Evolutionary conservation across 192 early-diverging fungal species (phyloP).

Genomic region (Rhizophlyctis rosea): DNA sequence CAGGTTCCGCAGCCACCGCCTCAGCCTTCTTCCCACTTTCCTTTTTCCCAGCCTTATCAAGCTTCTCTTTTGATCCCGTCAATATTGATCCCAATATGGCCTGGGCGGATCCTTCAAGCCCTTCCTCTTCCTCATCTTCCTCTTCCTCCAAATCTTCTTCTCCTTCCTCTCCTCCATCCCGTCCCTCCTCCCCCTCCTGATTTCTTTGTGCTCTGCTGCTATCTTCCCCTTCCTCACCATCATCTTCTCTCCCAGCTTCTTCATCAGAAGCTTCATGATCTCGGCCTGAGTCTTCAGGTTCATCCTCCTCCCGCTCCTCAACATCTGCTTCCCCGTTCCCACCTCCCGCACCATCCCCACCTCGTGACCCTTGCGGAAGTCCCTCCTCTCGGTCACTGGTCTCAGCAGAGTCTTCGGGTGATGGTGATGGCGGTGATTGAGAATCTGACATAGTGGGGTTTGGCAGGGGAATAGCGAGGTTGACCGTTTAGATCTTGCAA

Average conservation of each 20-base stretch:
- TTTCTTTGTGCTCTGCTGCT: background rate
- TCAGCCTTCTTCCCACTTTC: background rate
- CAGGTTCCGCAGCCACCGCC: background rate
- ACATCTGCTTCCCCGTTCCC: background rate
- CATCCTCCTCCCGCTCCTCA: background rate
- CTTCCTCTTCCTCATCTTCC: slow-evolving; percentile 22
- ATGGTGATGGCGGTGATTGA: no score
- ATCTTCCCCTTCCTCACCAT: background rate
- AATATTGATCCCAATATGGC: slow-evolving; percentile 32
- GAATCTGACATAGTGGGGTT: no score
- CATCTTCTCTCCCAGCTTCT: background rate
- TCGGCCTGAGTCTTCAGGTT: background rate
- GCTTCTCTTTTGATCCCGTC: slow-evolving; percentile 2
- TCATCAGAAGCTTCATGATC: background rate
- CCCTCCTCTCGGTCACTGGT: no score
- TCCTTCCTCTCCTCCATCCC: slow-evolving; percentile 7
- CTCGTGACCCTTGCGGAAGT: no score
- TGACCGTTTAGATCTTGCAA: no score
- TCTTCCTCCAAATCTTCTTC: slow-evolving; percentile 17
- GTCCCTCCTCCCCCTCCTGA: slow-evolving; percentile 11
- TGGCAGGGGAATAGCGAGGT: no score
- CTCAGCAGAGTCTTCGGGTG: no score
- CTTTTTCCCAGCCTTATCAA: background rate
- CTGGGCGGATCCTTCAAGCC: slow-evolving; percentile 21
- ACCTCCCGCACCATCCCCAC: no score